These are phyloP conservation scores for Sporisorium exsertum DNA, from an alignment of 1,284 basidiomycete species.

Conservation along the genomic window DNA sequence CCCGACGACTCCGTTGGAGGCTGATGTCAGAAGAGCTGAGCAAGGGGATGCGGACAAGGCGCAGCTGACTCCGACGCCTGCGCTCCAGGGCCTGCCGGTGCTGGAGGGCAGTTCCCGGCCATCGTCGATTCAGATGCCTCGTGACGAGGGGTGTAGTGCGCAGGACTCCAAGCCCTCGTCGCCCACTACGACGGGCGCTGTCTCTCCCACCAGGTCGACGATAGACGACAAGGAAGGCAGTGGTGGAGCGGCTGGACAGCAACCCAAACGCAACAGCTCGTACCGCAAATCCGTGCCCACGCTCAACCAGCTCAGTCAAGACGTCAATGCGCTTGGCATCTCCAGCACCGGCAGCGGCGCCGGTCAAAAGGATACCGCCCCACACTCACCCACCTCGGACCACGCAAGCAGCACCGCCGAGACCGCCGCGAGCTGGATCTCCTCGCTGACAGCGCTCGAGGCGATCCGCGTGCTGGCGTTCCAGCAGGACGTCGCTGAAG, in stretches of 20 bases:
- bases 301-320: conserved; percentile 6
- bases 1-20: conserved; percentile 13
- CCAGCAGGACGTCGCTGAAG: conserved; percentile 10
- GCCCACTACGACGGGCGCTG: conserved; percentile 7
- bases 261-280: conserved; percentile 24
- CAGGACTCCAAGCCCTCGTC: conserved; percentile 18
- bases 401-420: conserved; percentile 5
- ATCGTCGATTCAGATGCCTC: conserved; percentile 4
- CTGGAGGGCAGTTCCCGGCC: conserved; percentile 22
- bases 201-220: conserved; percentile 3
- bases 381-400: background rate
- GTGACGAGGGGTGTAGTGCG: conserved; percentile 1
- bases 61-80: conserved; percentile 14
- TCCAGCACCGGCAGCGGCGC: background rate
- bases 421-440: conserved; percentile 32
- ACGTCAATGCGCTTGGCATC: conserved; percentile 9
- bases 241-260: background rate
- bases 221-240: background rate
- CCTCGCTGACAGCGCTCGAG: conserved; percentile 32
- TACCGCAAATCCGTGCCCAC: conserved; percentile 39
- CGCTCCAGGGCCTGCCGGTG: conserved; percentile 27
- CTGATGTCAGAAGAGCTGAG: background rate
- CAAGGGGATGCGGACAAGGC: background rate
- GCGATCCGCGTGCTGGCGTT: conserved; percentile 43
- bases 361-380: too few relatives aligned